Evolutionary conservation across 1,284 basidiomycete species (phyloP), one percentile per base, ranked within the genome.

Genomic region (Dichomitus squalens): DNA sequence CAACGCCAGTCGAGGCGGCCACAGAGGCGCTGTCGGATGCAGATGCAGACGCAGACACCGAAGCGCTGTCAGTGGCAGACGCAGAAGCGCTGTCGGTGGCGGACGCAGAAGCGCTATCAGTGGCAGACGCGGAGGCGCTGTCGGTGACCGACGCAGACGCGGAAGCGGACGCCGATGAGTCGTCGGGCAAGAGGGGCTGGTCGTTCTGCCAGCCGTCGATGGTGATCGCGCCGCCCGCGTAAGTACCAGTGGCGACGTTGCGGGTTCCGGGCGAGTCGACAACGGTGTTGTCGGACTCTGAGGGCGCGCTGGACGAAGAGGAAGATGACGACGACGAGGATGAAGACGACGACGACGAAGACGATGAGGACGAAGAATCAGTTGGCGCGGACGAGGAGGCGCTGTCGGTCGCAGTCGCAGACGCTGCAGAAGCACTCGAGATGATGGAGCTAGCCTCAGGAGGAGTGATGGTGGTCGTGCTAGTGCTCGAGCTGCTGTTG

Each of bases 161-260:
- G 16, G 44, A 29, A 2, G 52, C 29, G 39, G 21, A 23, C 9
- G 33, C 41, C 41, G 33, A 56, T 39, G 53, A 49, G 23, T 55
- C 46, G 33, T 20, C 23, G 21, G 38, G 11, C 34, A 43, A 31
- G 7, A 29, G 47, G 29, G 52, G 48, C 38, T 49, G 41, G 52
- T 47, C 47, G 27, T 33, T 35, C 33, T 50, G 31, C 71, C 69
- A 73, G 39, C 75, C 75, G 51, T 68, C 55, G 29, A 72, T 68
- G 47, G 53, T 62, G 47, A 70, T 60, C 20, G 69, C 65, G 34
- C 79, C 80, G 58, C 80, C 76, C 11, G 73, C 53, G 27, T 75
- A 71, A 33, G 67, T 61, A 56, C 82, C 82, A 21, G 71, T 75
- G 66, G 68, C 71, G 46, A 70, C 47, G 69, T 79, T 77, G 53